Percentiles rank a stretch among this genome's conserved stretches.
Evolutionary conservation across 495 filamentous ascomycete species (phyloP).

Genomic region (Terfezia boudieri): DNA sequence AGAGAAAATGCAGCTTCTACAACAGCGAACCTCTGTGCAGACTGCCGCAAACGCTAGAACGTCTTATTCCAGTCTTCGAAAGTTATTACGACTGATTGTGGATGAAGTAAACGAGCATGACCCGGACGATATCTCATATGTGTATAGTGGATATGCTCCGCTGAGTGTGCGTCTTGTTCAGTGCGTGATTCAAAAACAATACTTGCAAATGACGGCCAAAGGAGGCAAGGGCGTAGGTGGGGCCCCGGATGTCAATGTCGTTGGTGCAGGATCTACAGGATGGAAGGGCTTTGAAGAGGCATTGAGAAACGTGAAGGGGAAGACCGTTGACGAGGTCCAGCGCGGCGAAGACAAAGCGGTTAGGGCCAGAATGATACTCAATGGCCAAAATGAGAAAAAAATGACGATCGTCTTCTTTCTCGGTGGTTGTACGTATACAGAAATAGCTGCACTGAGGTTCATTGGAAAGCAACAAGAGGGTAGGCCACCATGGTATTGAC

Average conservation of each 20-base stretch:
- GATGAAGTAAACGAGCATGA: constrained; percentile 94
- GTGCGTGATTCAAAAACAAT: constrained; percentile 75
- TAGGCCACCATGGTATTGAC: constrained; percentile 16
- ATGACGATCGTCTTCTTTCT: constrained; percentile 85
- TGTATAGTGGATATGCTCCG: constrained; percentile 91
- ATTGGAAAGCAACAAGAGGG: constrained; percentile 71
- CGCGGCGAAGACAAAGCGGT: constrained; percentile 85
- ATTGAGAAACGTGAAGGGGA: constrained; percentile 60
- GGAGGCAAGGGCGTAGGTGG: background rate
- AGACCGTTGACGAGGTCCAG: constrained; percentile 79
- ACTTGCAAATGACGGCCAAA: constrained; percentile 26
- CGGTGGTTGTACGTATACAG: constrained; percentile 82
- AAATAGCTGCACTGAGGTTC: constrained; percentile 85
- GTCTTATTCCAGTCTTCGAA: constrained; percentile 73
- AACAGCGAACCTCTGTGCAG: constrained; percentile 42
- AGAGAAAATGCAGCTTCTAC: constrained; percentile 70
- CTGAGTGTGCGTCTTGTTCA: constrained; percentile 88
- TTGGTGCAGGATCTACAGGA: constrained; percentile 27
- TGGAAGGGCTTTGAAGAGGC: constrained; percentile 83
- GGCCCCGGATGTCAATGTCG: constrained; percentile 12
- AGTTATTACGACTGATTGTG: constrained; percentile 66
- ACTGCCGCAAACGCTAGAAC: constrained; percentile 44
- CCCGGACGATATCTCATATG: constrained; percentile 91
- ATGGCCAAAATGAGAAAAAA: constrained; percentile 50
- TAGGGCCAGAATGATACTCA: constrained; percentile 64